Evolutionary conservation across 2,329 filamentous ascomycete species (phyloP), one percentile per base, ranked within the genome.

Genomic region (Colletotrichum endophyticum): DNA sequence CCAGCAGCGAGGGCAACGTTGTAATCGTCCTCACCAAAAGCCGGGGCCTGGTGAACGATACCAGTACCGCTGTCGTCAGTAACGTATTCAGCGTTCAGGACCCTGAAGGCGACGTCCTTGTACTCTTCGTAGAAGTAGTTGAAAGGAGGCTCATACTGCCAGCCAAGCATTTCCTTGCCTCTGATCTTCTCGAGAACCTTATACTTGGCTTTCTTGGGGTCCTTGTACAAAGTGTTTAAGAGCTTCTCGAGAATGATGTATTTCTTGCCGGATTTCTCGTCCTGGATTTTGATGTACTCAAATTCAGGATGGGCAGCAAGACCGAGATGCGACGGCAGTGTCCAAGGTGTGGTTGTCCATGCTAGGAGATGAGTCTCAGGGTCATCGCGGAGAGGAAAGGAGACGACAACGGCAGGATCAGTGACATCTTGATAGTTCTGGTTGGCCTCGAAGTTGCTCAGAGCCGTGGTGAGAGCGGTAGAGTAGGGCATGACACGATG

Each of bases 1-100:
- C 95, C 96, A 62, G 92, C 89, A 73, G 94, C 92, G 77, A 96
- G 85, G 11, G 94, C 95, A 75, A 97, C 92, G 79, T 93, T 94
- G 88, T 98, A 98, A 93, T 99, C 96, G 79, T 98, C 96, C 86
- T 98, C 95, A 91, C 96, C 96, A 82, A 96, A 98, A 1, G 96
- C 95, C 4, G 96, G 96, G 6, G 96, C 91, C 85, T 98, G 96
- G 85, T 99, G 96, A 61, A 99, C 96, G 78, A 99, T 94, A 82
- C 96, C 96, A 39, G 95, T 95, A 92, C 96, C 96, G 81, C 95
- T 96, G 76, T 97, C 96, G 34, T 94, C 92, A 30, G 95, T 97
- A 74, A 98, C 96, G 82, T 98, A 98, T 8, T 90, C 92, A 49
- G 94, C 96, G 79, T 95, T 96, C 78, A 98, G 83, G 6, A 98